Evolutionary conservation across 2,329 filamentous ascomycete species (phyloP).

Genomic region (Arthrobotrys sinensis): DNA sequence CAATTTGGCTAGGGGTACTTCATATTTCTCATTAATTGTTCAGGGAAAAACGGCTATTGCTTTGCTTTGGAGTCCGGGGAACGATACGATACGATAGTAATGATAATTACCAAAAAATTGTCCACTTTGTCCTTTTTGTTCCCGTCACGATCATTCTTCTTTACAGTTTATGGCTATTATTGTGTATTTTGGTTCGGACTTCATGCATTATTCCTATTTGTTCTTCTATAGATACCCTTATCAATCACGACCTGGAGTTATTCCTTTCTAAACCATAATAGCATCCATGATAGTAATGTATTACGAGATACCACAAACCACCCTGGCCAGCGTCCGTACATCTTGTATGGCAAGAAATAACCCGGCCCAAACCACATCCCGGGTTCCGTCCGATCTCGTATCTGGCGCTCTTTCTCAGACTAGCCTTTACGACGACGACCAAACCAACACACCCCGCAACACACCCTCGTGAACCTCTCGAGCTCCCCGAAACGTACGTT

Average conservation of each 20-base stretch:
- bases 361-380: background rate
- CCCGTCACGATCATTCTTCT: background rate
- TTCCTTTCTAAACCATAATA: background rate
- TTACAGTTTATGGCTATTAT: background rate
- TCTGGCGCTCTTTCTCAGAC: background rate
- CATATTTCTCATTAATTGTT: conserved; percentile 2
- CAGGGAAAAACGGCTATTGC: background rate
- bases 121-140: background rate
- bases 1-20: conserved; percentile 3
- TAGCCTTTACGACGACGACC: background rate
- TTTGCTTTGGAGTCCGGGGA: conserved; percentile 4
- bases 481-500: background rate
- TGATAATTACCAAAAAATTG: background rate
- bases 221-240: conserved; percentile 16
- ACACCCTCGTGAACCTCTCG: background rate
- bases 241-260: background rate
- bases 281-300: background rate
- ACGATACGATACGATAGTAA: conserved; percentile 4
- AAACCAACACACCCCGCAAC: background rate
- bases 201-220: background rate
- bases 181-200: background rate
- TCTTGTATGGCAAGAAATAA: background rate
- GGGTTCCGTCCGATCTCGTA: conserved; percentile 22
- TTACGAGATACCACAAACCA: background rate
- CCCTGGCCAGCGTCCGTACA: background rate